These are phyloP conservation scores for Tetracladium marchalianum DNA, from an alignment of 495 filamentous ascomycete genomes.

Conservation along the genomic window DNA sequence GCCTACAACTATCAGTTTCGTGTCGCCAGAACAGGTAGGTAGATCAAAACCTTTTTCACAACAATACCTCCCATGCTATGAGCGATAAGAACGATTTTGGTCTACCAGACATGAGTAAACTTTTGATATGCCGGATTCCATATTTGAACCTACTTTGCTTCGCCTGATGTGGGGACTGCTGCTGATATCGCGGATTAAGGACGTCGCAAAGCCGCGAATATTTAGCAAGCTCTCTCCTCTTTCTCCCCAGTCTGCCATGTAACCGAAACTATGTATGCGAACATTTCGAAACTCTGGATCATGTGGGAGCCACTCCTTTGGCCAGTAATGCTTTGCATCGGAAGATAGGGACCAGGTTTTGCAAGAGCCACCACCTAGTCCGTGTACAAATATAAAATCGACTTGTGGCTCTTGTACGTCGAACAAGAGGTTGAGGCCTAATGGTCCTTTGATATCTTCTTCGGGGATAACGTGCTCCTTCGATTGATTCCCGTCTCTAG, in stretches of 20 bases:
- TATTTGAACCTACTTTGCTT: slow-evolving; percentile 7
- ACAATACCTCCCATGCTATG: slow-evolving; percentile 46
- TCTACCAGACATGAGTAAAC: slow-evolving; percentile 5
- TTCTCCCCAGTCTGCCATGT: slow-evolving; percentile 2
- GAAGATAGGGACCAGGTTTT: slow-evolving; percentile 16
- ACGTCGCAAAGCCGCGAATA: slow-evolving; percentile 28
- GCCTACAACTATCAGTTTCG: slow-evolving; percentile 16
- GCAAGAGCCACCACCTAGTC: slow-evolving; percentile 15
- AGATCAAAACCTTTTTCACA: slow-evolving; percentile 35
- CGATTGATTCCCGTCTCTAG: no score
- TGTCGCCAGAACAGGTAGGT: slow-evolving; percentile 3
- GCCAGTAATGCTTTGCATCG: slow-evolving; percentile 11
- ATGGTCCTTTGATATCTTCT: no score
- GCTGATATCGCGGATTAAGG: slow-evolving; percentile 22
- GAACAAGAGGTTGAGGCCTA: no score
- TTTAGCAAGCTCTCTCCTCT: slow-evolving; percentile 24
- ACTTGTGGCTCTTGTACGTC: no score
- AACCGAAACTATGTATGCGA: slow-evolving; percentile 9
- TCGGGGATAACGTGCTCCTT: no score
- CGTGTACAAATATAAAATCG: slow-evolving; percentile 17
- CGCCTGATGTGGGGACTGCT: not conserved
- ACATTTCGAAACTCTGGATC: slow-evolving; percentile 4
- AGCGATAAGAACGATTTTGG: slow-evolving; percentile 35
- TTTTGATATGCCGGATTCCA: not conserved
- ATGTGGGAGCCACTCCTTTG: slow-evolving; percentile 12